Base-by-base conservation (phyloP, 257 asterid genomes). In the Anisodus acutangulus region DNA sequence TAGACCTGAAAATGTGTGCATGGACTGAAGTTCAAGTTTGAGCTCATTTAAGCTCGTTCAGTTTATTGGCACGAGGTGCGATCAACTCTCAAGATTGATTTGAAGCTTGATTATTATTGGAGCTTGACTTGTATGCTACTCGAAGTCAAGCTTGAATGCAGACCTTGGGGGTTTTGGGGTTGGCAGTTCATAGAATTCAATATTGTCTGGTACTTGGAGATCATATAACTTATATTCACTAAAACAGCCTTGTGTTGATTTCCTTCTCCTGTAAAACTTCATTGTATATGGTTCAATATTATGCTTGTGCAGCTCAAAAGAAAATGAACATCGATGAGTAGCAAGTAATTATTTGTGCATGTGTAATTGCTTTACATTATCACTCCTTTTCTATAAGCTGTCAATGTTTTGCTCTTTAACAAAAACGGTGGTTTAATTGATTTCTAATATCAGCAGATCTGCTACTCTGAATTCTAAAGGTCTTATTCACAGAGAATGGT, bases 11-110 rank as follows among this genome's bases (percentile, higher is more conserved):
- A 72, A 5, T 72, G 13, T 45, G n/a, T 5, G 11, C 58, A 71
- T 71, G 80, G 59, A 71, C 51, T 45, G 80, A 71, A 45, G 58
- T 71, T 71, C n/a, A 22, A 71, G 80, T 71, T 71, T 45, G 41
- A 47, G 57, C 43, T 22, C 19, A 49, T 49, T 17, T 74, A 49
- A 74, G 81, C 12, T 74, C 8, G 62, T 74, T 49, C 37, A 22
- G 19, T 49, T 74, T 74, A 22, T 74, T 26, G 43, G 49, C 12
- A 12, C 2, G 45, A 74, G 81, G 49, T 62, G 22, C 17, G 41
- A 62, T 49, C 62, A 74, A 22, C 81, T 74, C 81, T 49, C 60
- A 45, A 74, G 62, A 22, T 74, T 9, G 8, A 78, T 31, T 37
- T 26, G 62, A 53, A 78, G 64, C 31, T 78, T 53, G 82, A 53